phyloP scores from a whole-genome alignment of 805 yeast species.

The Barnettozyma populi region DNA sequence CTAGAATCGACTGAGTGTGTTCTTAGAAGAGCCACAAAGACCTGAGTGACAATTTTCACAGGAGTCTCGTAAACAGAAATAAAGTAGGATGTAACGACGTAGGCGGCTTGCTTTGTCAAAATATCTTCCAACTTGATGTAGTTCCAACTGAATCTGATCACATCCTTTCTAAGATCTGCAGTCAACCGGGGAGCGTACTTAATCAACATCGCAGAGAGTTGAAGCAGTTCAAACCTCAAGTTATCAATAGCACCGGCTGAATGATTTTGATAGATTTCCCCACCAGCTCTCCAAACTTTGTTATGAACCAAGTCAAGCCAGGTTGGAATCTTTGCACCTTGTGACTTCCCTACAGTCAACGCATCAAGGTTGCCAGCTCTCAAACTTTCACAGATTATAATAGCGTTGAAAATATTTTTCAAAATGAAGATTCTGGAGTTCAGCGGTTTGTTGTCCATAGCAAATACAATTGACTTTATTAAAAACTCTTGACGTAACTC shows the following conservation, averaged over 20 bases:
- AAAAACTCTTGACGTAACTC: slow-evolving; percentile 46
- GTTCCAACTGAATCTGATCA: slow-evolving; percentile 93
- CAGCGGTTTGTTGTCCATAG: slow-evolving; percentile 40
- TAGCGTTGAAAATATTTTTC: slow-evolving; percentile 58
- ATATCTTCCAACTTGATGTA: slow-evolving; percentile 84
- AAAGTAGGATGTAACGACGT: slow-evolving; percentile 80
- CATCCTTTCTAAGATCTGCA: slow-evolving; percentile 65
- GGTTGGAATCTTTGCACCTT: slow-evolving; percentile 29
- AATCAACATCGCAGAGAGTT: slow-evolving; percentile 71
- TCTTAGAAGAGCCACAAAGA: slow-evolving; percentile 82
- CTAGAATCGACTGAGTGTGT: slow-evolving; percentile 84
- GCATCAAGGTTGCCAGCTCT: slow-evolving; percentile 41
- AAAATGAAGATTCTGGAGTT: slow-evolving; percentile 58
- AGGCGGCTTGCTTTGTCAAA: slow-evolving; percentile 87
- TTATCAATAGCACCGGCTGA: slow-evolving; percentile 68
- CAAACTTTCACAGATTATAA: slow-evolving; percentile 57
- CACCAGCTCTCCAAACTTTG: slow-evolving; percentile 67
- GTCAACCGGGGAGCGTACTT: slow-evolving; percentile 59
- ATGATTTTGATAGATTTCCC: slow-evolving; percentile 44
- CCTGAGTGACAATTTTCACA: slow-evolving; percentile 80
- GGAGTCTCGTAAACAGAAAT: slow-evolving; percentile 88
- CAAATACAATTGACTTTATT: slow-evolving; percentile 43
- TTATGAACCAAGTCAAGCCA: slow-evolving; percentile 66
- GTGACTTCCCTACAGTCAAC: slow-evolving; percentile 36
- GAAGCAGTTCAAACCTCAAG: slow-evolving; percentile 72